Evolutionary conservation across 2,329 filamentous ascomycete species (phyloP), one percentile per base, ranked within the genome.

Genomic region (Colletotrichum echinochloae): DNA sequence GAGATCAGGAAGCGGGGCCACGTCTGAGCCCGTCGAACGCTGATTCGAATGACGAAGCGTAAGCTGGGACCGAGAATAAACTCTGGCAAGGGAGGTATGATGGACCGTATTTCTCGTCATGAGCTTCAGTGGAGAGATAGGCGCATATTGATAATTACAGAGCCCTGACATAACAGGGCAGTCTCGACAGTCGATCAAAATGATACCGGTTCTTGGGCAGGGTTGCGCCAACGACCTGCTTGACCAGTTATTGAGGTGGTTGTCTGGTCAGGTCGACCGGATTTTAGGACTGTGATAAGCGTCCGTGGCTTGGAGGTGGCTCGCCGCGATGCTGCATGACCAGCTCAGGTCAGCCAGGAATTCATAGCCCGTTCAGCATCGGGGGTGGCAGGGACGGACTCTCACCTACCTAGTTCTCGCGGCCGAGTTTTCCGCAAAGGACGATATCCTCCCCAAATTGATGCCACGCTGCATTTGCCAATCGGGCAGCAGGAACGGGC

Each of bases 371-470:
- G 14, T 52, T 26, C 41, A 5, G 23, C 20, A 30, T 39, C 28
- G 18, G 12, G 49, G 14, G 23, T 30, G 18, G 44, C 7, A 44
- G 41, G 18, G 16, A 14, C 30, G 20, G 37, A 20, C 33, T 23
- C 33, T 65, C 23, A 70, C 68, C 30, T 69, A 72, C 69, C 33
- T 70, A 72, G 46, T 33, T n/a, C n/a, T 62, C 61, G 14, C 49
- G 57, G 41, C 48, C 44, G 30, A 92, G 82, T 67, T 84, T 88
- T 30, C 94, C 94, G 78, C 92, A 96, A 72, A 97, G 85, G 1
- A 97, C 92, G 33, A 94, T 90, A 79, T 97, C 94, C 69, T 94
- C 90, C 3, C 93, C 94, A 71, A 97, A 86, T 41, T 92, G 92
- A 63, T 89, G 86, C 94, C 94, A 97, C 69, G 83, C 86, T 14